Conservation (phyloP, 2,329 filamentous ascomycete species). For the Magnaporthiopsis rhizophila region DNA sequence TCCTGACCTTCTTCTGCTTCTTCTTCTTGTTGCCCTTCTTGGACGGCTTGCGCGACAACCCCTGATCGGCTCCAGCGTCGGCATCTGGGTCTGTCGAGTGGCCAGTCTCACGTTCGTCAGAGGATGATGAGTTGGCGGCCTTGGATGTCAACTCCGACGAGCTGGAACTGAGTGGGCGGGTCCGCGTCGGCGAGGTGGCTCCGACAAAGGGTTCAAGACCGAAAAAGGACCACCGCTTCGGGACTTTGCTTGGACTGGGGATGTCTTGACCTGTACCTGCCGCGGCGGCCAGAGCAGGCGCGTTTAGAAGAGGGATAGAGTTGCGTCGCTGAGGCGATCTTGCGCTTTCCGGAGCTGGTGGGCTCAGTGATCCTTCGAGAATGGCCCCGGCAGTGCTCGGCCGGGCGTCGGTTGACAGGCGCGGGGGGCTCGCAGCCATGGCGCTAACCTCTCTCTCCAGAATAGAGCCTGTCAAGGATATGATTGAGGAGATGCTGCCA, state of each 20-base stretch:
- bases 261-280: slow-evolving; percentile 24
- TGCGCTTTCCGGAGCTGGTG: slow-evolving; percentile 23
- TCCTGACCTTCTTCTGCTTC: slow-evolving; percentile 74
- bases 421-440: slow-evolving; percentile 31
- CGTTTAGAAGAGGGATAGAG: slow-evolving; percentile 47
- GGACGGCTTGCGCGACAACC: slow-evolving; percentile 18
- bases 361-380: slow-evolving; percentile 42
- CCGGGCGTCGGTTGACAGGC: slow-evolving; percentile 39
- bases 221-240: slow-evolving; percentile 56
- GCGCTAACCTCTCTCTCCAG: slow-evolving; percentile 31
- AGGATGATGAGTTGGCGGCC: slow-evolving; percentile 22
- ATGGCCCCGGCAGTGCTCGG: slow-evolving; percentile 68
- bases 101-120: slow-evolving; percentile 18
- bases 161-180: slow-evolving; percentile 37
- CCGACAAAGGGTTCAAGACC: slow-evolving; percentile 47
- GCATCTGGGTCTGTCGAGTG: background rate
- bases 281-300: slow-evolving; percentile 27
- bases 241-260: slow-evolving; percentile 41
- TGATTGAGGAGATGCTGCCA: slow-evolving; percentile 71
- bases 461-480: slow-evolving; percentile 47
- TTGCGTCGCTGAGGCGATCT: slow-evolving; percentile 44
- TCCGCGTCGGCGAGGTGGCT: slow-evolving; percentile 37
- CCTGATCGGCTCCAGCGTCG: slow-evolving; percentile 12
- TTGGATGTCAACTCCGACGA: slow-evolving; percentile 32
- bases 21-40: slow-evolving; percentile 31